A percentile compares a stretch with the other conserved stretches of the same genome.
phyloP scores from a whole-genome alignment of 116 monocot species.

The Phalaenopsis hybrid region DNA sequence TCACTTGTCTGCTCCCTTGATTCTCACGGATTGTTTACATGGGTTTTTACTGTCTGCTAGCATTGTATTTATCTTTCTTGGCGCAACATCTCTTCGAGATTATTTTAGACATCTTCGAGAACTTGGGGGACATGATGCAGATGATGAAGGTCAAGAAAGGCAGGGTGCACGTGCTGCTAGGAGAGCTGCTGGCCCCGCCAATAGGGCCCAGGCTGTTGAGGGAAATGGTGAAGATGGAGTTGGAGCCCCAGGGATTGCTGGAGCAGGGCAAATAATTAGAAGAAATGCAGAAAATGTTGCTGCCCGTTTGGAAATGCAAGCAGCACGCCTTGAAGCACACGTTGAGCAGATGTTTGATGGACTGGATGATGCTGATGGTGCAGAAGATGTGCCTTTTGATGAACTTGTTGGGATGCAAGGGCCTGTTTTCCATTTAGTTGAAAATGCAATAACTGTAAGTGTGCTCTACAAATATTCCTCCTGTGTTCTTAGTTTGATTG shows the following conservation, averaged over 20 bases:
- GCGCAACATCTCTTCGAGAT: conserved; percentile 96
- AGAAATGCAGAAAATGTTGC: conserved; percentile 99
- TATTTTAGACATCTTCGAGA: conserved; percentile 87
- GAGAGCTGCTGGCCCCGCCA: conserved; percentile 50
- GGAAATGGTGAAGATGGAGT: conserved; percentile 69
- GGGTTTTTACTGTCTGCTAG: conserved; percentile 92
- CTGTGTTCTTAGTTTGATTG: not conserved
- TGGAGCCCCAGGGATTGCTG: conserved; percentile 71
- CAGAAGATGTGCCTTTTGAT: conserved; percentile 97
- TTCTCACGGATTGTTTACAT: conserved; percentile 91
- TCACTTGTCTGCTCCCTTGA: conserved; percentile 65
- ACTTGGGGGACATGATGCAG: conserved; percentile 72
- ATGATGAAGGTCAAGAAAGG: conserved; percentile 86
- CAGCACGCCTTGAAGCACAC: conserved; percentile 88
- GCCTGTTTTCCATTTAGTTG: conserved; percentile 91
- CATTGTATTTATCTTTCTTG: conserved; percentile 97
- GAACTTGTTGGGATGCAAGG: conserved; percentile 99
- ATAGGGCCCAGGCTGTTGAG: conserved; percentile 52
- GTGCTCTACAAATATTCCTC: not conserved
- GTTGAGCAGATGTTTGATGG: conserved; percentile 99
- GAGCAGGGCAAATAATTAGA: conserved; percentile 79
- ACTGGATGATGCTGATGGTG: conserved; percentile 97
- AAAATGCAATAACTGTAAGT: conserved; percentile 97
- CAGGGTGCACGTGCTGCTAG: conserved; percentile 77
- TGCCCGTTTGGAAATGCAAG: conserved; percentile 86